Evolutionary conservation across 2,329 filamentous ascomycete species (phyloP).

Genomic region (Aurifilum marmelostoma): DNA sequence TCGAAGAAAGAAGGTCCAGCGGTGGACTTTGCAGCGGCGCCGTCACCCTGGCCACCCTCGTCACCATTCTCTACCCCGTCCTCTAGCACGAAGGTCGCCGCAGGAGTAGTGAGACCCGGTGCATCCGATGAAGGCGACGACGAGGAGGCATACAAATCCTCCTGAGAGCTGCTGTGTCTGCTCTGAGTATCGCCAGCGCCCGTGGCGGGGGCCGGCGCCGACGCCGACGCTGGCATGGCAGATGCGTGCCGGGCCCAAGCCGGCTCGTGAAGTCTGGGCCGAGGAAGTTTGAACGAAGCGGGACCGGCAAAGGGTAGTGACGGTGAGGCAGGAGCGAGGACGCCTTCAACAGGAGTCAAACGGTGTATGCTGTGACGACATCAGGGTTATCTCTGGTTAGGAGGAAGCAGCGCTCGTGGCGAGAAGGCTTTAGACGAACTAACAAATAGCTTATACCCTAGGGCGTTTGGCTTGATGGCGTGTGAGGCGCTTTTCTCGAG

Average conservation of each 20-base stretch:
- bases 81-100: constrained; percentile 22
- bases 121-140: constrained; percentile 9
- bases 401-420: not conserved
- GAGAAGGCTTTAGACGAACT: not conserved
- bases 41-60: constrained; percentile 2
- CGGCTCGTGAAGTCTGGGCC: not conserved
- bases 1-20: constrained; percentile 17
- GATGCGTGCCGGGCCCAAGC: not conserved
- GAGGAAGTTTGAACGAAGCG: not conserved
- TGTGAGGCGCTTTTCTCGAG: not conserved
- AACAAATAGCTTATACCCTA: not conserved
- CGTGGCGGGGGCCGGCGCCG: not conserved
- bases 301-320: not conserved
- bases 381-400: not conserved
- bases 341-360: not conserved
- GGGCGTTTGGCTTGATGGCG: not conserved
- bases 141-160: not conserved
- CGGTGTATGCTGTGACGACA: not conserved
- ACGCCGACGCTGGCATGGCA: not conserved
- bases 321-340: not conserved
- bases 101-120: not conserved
- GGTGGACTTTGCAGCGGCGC: not conserved
- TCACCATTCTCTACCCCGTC: not conserved
- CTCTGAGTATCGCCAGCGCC: not conserved
- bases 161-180: not conserved